phyloP scores from a whole-genome alignment of 148 eudicot genomes.

The Nyssa sinensis region DNA sequence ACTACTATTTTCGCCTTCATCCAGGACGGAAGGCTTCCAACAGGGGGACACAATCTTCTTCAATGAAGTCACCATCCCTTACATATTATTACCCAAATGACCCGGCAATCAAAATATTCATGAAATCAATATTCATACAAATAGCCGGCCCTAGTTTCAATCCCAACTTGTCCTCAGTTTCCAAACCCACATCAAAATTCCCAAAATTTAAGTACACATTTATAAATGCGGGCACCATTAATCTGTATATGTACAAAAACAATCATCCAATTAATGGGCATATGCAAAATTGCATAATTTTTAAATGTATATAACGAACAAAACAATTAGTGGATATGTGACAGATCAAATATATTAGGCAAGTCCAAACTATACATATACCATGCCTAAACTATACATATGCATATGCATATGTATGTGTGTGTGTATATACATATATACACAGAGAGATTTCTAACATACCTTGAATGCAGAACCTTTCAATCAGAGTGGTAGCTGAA shows the following conservation, averaged over 20 bases:
- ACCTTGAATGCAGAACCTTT: conserved; percentile 17
- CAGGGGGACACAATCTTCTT: conserved; percentile 53
- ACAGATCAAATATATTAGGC: not conserved
- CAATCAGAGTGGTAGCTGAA: conserved; percentile 11
- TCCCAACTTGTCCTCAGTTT: conserved; percentile 21
- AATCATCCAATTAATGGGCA: conserved; percentile 9
- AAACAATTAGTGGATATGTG: not conserved
- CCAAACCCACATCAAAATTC: not conserved
- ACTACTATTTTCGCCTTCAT: conserved; percentile 33
- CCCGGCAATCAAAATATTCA: conserved; percentile 30
- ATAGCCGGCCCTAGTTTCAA: conserved; percentile 13
- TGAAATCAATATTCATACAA: conserved; percentile 18
- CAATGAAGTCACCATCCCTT: conserved; percentile 58
- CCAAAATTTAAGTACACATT: conserved; percentile 17
- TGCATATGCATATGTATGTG: too few relatives aligned
- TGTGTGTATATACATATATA: too few relatives aligned
- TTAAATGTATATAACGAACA: not conserved
- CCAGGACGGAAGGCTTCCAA: conserved; percentile 50
- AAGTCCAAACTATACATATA: too few relatives aligned
- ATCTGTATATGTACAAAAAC: conserved; percentile 27
- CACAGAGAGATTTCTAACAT: too few relatives aligned
- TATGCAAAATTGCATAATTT: not conserved
- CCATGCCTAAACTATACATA: too few relatives aligned
- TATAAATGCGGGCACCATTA: conserved; percentile 41
- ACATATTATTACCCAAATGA: conserved; percentile 41